These are phyloP conservation scores for Xylaria multiplex DNA, from an alignment of 2,329 filamentous ascomycete species.

Conservation along the genomic window DNA sequence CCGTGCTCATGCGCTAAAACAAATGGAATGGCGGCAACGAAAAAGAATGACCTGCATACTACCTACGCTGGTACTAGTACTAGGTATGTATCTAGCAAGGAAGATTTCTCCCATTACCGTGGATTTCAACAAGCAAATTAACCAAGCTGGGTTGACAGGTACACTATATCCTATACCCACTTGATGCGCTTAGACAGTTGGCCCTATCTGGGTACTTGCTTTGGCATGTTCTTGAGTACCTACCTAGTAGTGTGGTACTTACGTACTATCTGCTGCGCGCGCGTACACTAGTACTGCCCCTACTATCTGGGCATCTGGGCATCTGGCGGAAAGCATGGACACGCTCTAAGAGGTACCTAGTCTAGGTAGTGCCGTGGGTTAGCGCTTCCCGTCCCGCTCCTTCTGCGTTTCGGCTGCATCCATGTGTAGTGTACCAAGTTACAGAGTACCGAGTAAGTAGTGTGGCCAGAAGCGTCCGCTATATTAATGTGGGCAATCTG, in stretches of 20 bases:
- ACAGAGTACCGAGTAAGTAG: no score
- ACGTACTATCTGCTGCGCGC: neutral
- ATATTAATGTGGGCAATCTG: no score
- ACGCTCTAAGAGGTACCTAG: neutral
- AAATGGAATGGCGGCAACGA: neutral
- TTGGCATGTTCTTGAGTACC: neutral
- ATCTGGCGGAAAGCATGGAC: no score
- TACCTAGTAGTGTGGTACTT: neutral
- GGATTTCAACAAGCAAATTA: slow-evolving; percentile 8
- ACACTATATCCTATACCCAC: slow-evolving; percentile 3
- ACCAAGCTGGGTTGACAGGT: neutral
- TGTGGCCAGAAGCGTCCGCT: no score
- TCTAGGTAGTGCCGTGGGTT: slow-evolving; percentile 29
- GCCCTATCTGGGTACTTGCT: no score
- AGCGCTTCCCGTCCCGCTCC: slow-evolving; percentile 32
- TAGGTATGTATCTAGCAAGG: slow-evolving; percentile 6
- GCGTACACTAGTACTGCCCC: neutral
- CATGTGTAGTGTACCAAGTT: slow-evolving; percentile 9
- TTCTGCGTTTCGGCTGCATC: slow-evolving; percentile 32
- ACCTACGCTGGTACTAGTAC: neutral
- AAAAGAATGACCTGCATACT: slow-evolving; percentile 25
- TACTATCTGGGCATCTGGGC: no score
- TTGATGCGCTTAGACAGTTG: neutral
- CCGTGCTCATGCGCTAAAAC: slow-evolving; percentile 6
- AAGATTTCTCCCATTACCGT: slow-evolving; percentile 6